These are phyloP conservation scores for Colletotrichum chlorophyti DNA, from an alignment of 2,329 filamentous ascomycete species.

Conservation along the genomic window DNA sequence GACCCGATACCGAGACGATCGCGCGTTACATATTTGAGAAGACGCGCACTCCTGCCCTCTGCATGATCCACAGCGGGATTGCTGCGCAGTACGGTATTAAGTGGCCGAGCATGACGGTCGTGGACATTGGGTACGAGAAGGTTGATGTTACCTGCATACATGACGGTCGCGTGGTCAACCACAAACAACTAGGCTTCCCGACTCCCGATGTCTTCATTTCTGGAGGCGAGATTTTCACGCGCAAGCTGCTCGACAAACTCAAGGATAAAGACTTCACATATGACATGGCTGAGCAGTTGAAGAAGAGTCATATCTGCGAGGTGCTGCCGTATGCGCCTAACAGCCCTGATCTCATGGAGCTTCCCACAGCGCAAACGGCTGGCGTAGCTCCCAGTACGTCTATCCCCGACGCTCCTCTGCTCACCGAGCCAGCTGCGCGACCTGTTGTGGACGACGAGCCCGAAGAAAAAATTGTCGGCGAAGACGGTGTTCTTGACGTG, in stretches of 20 bases:
- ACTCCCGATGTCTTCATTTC: slow-evolving; percentile 62
- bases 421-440: slow-evolving; percentile 39
- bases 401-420: slow-evolving; percentile 43
- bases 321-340: slow-evolving; percentile 64
- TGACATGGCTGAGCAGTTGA: slow-evolving; percentile 75
- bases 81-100: slow-evolving; percentile 86
- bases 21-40: slow-evolving; percentile 97
- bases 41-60: slow-evolving; percentile 92
- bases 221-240: slow-evolving; percentile 88
- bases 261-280: slow-evolving; percentile 62
- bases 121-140: slow-evolving; percentile 92
- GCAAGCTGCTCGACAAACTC: slow-evolving; percentile 72
- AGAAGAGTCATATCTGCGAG: slow-evolving; percentile 71
- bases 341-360: slow-evolving; percentile 53
- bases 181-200: slow-evolving; percentile 65
- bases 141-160: slow-evolving; percentile 90
- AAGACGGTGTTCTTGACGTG: slow-evolving; percentile 78
- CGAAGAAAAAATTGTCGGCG: slow-evolving; percentile 46
- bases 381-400: slow-evolving; percentile 30
- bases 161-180: slow-evolving; percentile 78
- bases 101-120: slow-evolving; percentile 78
- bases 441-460: slow-evolving; percentile 39
- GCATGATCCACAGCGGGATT: slow-evolving; percentile 86
- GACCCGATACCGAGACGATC: slow-evolving; percentile 84
- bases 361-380: slow-evolving; percentile 45